Evolutionary conservation across 2,329 filamentous ascomycete species (phyloP).

Genomic region (Fusarium papillatum): DNA sequence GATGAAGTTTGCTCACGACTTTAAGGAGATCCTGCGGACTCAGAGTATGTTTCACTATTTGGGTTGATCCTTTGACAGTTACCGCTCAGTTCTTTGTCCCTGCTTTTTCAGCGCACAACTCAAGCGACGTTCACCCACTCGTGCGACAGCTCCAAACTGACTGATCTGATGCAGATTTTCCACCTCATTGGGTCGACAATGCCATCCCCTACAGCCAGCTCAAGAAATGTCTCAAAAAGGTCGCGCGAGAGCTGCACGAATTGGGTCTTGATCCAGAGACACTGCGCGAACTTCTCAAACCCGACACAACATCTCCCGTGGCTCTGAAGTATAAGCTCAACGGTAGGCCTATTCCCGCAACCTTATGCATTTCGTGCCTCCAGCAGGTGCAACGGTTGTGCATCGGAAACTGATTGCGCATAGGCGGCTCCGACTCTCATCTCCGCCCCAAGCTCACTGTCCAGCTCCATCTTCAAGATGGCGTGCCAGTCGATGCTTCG

Average conservation of each 20-base stretch:
- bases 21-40: constrained; percentile 76
- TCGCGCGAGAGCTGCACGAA: constrained; percentile 77
- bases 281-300: constrained; percentile 73
- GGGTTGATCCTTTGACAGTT: not conserved
- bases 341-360: constrained; percentile 49
- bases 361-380: not conserved
- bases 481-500: constrained; percentile 76
- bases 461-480: constrained; percentile 75
- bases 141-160: constrained; percentile 6
- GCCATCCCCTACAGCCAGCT: constrained; percentile 88
- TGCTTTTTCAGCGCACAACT: not conserved
- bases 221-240: constrained; percentile 90
- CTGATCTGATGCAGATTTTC: constrained; percentile 68
- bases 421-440: constrained; percentile 55
- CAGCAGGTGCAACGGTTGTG: constrained; percentile 19
- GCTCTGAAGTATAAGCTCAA: constrained; percentile 69
- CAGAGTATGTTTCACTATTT: constrained; percentile 59
- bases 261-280: constrained; percentile 82
- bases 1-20: constrained; percentile 92
- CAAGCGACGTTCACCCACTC: constrained; percentile 2
- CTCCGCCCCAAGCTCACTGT: constrained; percentile 80
- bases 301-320: constrained; percentile 60
- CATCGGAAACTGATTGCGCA: constrained; percentile 15
- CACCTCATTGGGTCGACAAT: constrained; percentile 77
- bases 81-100: not conserved